A percentile compares a stretch with the other conserved stretches of the same genome.
phyloP scores from a whole-genome alignment of 306 rosid genomes.

The Cicer yamashitae region DNA sequence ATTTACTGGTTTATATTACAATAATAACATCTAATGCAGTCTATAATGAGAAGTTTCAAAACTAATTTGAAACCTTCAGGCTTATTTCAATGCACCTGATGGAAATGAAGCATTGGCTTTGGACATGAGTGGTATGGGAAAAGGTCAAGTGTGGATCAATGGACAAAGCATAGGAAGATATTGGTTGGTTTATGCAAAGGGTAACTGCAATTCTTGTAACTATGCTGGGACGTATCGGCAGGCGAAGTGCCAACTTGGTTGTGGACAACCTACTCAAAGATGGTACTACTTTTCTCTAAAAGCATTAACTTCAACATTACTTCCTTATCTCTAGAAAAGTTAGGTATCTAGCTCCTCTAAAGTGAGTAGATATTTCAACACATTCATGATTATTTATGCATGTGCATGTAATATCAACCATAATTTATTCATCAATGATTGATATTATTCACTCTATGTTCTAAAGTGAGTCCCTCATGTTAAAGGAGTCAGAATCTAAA shows the following conservation, averaged over 20 bases:
- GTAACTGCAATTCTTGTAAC: conserved; percentile 68
- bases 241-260: conserved; percentile 69
- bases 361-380: too few species aligned
- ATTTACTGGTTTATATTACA: neutral
- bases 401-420: too few species aligned
- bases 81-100: conserved; percentile 75
- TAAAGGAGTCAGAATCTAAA: too few species aligned
- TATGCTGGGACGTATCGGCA: conserved; percentile 78
- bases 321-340: conserved; percentile 3
- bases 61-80: conserved; percentile 55
- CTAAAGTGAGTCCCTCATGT: too few species aligned
- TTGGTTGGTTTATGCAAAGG: conserved; percentile 90
- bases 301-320: neutral
- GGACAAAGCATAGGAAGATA: conserved; percentile 96
- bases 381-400: too few species aligned
- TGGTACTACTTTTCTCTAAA: conserved; percentile 58
- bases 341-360: too few species aligned
- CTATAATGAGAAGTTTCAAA: conserved; percentile 21
- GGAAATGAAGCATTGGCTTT: conserved; percentile 84
- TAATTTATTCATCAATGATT: too few species aligned
- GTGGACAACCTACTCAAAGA: conserved; percentile 91
- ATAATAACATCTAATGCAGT: neutral
- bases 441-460: too few species aligned
- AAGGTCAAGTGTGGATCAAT: conserved; percentile 98
- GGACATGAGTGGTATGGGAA: conserved; percentile 91